These are phyloP conservation scores for Nigrograna mackinnonii DNA, from an alignment of 2,329 filamentous ascomycete genomes.

Conservation along the genomic window DNA sequence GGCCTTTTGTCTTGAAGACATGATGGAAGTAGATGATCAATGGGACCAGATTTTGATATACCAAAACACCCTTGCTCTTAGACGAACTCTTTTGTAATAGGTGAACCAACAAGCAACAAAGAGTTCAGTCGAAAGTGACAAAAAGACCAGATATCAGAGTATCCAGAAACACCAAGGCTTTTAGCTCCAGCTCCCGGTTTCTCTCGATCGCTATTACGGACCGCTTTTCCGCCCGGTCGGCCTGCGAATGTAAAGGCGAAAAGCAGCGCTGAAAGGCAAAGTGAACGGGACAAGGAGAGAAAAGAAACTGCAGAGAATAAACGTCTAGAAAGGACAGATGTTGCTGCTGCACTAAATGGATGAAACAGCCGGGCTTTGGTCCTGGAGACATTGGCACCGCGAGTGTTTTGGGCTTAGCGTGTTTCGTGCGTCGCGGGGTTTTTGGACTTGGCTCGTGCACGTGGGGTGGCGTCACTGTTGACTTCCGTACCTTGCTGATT, in stretches of 20 bases:
- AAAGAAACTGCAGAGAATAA: neutral
- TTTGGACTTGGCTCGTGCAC: no score
- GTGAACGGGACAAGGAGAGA: neutral
- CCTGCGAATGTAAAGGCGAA: constrained; percentile 3
- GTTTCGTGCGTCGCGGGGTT: no score
- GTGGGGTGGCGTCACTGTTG: no score
- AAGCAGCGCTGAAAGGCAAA: neutral
- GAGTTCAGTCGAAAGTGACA: no score
- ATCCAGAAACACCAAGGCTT: neutral
- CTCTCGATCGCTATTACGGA: constrained; percentile 8
- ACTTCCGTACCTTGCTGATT: no score
- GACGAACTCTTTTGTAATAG: neutral
- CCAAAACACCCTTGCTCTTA: no score
- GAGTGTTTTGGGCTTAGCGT: constrained; percentile 23
- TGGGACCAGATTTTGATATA: neutral
- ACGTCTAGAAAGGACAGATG: constrained; percentile 30
- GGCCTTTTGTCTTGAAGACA: constrained; percentile 36
- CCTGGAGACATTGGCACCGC: constrained; percentile 22
- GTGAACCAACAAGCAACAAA: no score
- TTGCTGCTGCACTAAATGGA: constrained; percentile 24
- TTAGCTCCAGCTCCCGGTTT: neutral
- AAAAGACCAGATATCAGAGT: constrained; percentile 10
- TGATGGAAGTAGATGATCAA: constrained; percentile 10
- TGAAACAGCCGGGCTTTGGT: constrained; percentile 33
- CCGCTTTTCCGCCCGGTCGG: constrained; percentile 11